Evolutionary conservation across 371 early-diverging fungal genomes (phyloP), one percentile per base, ranked within the genome.

Genomic region (Mortierella sp.): DNA sequence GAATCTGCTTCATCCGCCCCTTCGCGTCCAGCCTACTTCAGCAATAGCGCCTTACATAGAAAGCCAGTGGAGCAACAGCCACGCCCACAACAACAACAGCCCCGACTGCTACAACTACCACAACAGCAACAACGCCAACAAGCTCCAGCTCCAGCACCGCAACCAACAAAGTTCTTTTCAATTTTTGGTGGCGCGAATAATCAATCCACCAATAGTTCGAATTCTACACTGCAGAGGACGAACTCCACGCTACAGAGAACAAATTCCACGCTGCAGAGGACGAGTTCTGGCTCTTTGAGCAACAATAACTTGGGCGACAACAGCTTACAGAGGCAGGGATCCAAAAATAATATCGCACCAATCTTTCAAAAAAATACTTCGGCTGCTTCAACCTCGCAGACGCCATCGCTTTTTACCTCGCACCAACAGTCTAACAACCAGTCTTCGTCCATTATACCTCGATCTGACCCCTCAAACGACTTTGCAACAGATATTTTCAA

Each of bases 151-250:
- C 51, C 35, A 39, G 47, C 28, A 16, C 71, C 16, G 24, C 73
- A 28, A 24, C 66, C 69, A 3, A 32, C 55, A 5, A 75, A 72
- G 30, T 16, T 68, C 6, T 77, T 77, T 26, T 59, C 77, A 14
- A 77, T 77, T 51, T 77, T 77, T 68, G 62, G 77, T 77, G 72
- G 77, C 68, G 65, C 75, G 40, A 64, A 62, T 30, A 54, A 71
- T 37, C 68, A 63, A 77, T 24, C 65, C 47, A 62, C 22, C 40
- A 52, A 22, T 30, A 54, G 12, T 35, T 37, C 18, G 37, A 45
- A 49, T 5, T 16, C n/a, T 49, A 16, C 43, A 3, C 49, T n/a
- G 12, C 49, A n/a, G 49, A 49, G n/a, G 4, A n/a, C 49, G 8
- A 49, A 20, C 5, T 22, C 43, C 16, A 43, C 43, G 11, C 43